phyloP scores from a whole-genome alignment of 306 rosid species.

The Delonix regia region DNA sequence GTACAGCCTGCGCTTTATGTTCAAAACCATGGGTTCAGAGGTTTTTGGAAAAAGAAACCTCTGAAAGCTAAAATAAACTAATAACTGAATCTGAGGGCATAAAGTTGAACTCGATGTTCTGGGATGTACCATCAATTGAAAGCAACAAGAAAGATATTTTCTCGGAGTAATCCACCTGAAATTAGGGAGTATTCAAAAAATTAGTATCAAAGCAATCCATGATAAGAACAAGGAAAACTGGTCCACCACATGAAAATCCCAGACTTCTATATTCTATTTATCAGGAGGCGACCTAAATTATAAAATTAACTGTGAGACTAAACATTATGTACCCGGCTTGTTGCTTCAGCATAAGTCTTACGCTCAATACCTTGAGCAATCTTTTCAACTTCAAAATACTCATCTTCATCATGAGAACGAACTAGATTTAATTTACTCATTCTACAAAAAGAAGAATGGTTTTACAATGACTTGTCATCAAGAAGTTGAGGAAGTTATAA shows the following conservation, averaged over 20 bases:
- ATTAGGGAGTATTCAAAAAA: background rate
- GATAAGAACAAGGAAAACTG: background rate
- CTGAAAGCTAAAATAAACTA: background rate
- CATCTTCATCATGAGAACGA: conserved; percentile 52
- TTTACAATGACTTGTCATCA: too few species aligned
- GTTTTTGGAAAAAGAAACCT: conserved; percentile 29
- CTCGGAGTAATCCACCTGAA: conserved; percentile 30
- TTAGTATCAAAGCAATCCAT: background rate
- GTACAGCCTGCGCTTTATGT: background rate
- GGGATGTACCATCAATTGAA: conserved; percentile 42
- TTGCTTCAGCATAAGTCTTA: conserved; percentile 50
- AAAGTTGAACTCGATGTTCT: conserved; percentile 30
- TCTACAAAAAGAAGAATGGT: conserved; percentile 34
- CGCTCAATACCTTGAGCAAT: conserved; percentile 60
- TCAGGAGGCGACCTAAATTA: background rate
- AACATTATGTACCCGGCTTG: conserved; percentile 46
- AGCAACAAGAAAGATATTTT: background rate
- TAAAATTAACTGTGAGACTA: background rate
- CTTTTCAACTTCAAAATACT: conserved; percentile 47
- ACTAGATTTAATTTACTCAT: conserved; percentile 49
- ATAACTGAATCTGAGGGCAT: conserved; percentile 42
- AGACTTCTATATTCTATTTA: background rate
- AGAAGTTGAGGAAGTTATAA: background rate
- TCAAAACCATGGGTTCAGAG: background rate
- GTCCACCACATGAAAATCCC: background rate